These are phyloP conservation scores for Metschnikowia aberdeeniae DNA, from an alignment of 805 yeast genomes.

Conservation along the genomic window DNA sequence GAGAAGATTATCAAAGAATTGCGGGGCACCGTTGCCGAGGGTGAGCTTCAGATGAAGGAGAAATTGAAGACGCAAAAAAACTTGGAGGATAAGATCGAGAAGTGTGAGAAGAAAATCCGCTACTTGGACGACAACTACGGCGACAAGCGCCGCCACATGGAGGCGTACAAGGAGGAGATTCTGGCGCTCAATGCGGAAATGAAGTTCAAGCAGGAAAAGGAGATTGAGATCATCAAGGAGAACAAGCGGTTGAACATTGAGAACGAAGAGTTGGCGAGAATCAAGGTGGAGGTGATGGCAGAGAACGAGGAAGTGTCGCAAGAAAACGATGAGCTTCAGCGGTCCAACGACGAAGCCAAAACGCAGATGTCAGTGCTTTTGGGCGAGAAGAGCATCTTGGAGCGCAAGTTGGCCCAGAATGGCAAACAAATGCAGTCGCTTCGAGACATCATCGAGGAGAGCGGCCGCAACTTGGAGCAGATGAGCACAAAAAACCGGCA, in stretches of 20 bases:
- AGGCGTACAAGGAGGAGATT: slow-evolving; percentile 46
- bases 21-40: slow-evolving; percentile 20
- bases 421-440: slow-evolving; percentile 53
- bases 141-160: slow-evolving; percentile 21
- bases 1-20: slow-evolving; percentile 50
- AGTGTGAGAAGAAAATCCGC: slow-evolving; percentile 22
- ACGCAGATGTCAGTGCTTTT: slow-evolving; percentile 28
- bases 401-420: slow-evolving; percentile 32
- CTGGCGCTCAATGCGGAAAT: slow-evolving; percentile 52
- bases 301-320: slow-evolving; percentile 36
- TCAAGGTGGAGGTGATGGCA: slow-evolving; percentile 25
- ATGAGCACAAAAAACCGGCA: slow-evolving; percentile 23
- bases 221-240: slow-evolving; percentile 61
- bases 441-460: slow-evolving; percentile 55
- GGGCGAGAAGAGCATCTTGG: slow-evolving; percentile 33
- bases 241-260: slow-evolving; percentile 59
- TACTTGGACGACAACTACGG: slow-evolving; percentile 23
- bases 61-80: slow-evolving; percentile 7
- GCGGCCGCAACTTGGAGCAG: slow-evolving; percentile 59
- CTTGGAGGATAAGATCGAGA: slow-evolving; percentile 15
- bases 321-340: slow-evolving; percentile 39
- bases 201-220: slow-evolving; percentile 53
- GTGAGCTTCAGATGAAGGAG: slow-evolving; percentile 30
- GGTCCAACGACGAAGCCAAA: slow-evolving; percentile 22
- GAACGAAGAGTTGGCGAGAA: slow-evolving; percentile 42